Base-by-base conservation (phyloP, 208 protist genomes). In the Wallacemonas sp. region DNA sequence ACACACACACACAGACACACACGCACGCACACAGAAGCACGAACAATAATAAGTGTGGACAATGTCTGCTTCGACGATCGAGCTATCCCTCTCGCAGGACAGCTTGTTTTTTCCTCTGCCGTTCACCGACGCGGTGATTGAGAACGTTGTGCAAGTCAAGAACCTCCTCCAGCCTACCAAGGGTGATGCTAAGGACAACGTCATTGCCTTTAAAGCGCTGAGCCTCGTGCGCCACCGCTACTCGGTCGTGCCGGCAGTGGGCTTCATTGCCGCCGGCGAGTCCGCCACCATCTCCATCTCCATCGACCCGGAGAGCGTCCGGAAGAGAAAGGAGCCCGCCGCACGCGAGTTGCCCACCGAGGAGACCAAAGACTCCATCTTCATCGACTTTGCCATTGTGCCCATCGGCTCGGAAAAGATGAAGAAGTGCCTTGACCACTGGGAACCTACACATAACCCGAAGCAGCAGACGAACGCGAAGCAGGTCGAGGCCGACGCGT, bases 371-470 rank as follows among this genome's bases (percentile, higher is more conserved):
- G 89, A 95, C 36, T 63, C 71, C 29, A 81, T 95, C 30, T 81
- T 89, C 58, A 63, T 95, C n/a, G 85, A 92, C 70, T 78, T 95
- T 59, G 83, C 79, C 19, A 65, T 92, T 19, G 75, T 95, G 0
- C 68, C 78, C 15, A 52, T 48, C 17, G 59, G 61, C 6, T 57
- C 50, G 29, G 50, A 57, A 9, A 57, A 57, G 50, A 57, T 57
- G 22, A 22, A n/a, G 3, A 60, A 57, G 48, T 71, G 62, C 44
- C 63, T 68, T 19, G 42, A 39, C 39, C n/a, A 50, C 39, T 57
- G 54, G 52, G 34, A 58, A 46, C 32, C 63, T 4, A 34, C 33
- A 32, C 26, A 32, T 3, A 57, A 57, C 29, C 32, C 50, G 12
- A 52, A 65, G 30, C 59, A 50, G 38, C 59, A 65, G 21, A n/a